These are phyloP conservation scores for Suhomyces yuchorum DNA, from an alignment of 1,139 yeast genomes.

Conservation along the genomic window DNA sequence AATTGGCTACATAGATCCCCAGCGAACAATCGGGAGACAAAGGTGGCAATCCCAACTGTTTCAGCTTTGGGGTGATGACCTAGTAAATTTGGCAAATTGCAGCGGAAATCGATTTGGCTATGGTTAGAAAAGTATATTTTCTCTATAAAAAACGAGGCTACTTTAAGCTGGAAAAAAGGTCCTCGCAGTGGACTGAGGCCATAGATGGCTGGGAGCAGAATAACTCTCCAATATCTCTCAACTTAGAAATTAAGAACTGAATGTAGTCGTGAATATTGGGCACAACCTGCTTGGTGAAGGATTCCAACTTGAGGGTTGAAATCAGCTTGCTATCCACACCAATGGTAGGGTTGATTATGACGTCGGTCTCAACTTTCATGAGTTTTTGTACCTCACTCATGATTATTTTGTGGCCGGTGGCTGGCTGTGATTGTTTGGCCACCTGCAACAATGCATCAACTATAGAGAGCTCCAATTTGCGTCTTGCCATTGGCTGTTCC, in stretches of 20 bases:
- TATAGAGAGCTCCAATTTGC: conserved; percentile 36
- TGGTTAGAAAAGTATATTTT: background rate
- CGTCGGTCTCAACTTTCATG: background rate
- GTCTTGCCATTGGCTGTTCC: conserved; percentile 32
- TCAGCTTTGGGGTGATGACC: no score
- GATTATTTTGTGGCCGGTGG: conserved; percentile 5
- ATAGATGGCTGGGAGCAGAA: conserved; percentile 11
- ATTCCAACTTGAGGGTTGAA: conserved; percentile 11
- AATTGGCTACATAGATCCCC: background rate
- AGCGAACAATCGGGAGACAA: no score
- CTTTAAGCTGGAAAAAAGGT: conserved; percentile 15
- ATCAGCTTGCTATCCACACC: conserved; percentile 1
- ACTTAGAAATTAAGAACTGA: conserved; percentile 16
- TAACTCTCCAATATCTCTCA: conserved; percentile 13
- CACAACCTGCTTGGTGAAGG: conserved; percentile 8
- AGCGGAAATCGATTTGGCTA: no score
- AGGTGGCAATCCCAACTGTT: no score
- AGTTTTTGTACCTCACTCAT: conserved; percentile 1
- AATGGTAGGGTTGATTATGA: background rate
- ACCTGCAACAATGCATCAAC: conserved; percentile 21
- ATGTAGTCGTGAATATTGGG: conserved; percentile 16
- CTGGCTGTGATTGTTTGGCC: conserved; percentile 8
- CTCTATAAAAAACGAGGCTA: conserved; percentile 1
- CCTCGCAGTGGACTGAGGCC: conserved; percentile 21
- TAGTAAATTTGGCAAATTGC: no score